Percentiles rank a stretch among this genome's conserved stretches.
phyloP scores from a whole-genome alignment of 2,329 filamentous ascomycete species.

The Arachnomyces sp. region DNA sequence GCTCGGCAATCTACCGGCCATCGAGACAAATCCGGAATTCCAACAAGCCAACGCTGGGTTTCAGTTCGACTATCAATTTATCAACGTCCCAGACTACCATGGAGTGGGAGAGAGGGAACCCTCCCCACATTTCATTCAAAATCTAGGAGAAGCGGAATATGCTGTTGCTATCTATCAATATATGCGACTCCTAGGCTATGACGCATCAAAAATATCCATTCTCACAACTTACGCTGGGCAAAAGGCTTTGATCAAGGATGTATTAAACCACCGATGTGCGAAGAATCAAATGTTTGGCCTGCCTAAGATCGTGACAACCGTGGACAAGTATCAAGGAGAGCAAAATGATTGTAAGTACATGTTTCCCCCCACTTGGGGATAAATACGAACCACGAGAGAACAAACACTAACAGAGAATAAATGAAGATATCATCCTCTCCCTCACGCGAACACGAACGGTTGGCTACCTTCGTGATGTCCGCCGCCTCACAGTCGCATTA shows the following conservation, averaged over 20 bases:
- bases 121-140: constrained; percentile 90
- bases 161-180: constrained; percentile 93
- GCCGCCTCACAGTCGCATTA: constrained; percentile 86
- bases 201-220: constrained; percentile 74
- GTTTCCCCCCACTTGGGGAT: neutral
- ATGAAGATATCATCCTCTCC: constrained; percentile 78
- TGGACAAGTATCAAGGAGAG: constrained; percentile 98
- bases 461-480: constrained; percentile 87
- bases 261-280: constrained; percentile 73
- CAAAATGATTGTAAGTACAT: constrained; percentile 85
- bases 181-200: constrained; percentile 92
- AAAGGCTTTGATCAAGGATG: constrained; percentile 76
- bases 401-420: neutral
- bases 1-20: constrained; percentile 68
- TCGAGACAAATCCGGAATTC: constrained; percentile 63
- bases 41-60: constrained; percentile 80
- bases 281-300: constrained; percentile 78
- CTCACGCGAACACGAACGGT: constrained; percentile 80
- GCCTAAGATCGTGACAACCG: constrained; percentile 82
- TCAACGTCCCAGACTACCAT: constrained; percentile 90
- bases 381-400: neutral
- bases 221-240: constrained; percentile 92
- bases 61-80: constrained; percentile 91
- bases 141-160: constrained; percentile 93
- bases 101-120: constrained; percentile 81